Conservation (phyloP, 768 basidiomycete genomes). For the Lactifluus rugatus region DNA sequence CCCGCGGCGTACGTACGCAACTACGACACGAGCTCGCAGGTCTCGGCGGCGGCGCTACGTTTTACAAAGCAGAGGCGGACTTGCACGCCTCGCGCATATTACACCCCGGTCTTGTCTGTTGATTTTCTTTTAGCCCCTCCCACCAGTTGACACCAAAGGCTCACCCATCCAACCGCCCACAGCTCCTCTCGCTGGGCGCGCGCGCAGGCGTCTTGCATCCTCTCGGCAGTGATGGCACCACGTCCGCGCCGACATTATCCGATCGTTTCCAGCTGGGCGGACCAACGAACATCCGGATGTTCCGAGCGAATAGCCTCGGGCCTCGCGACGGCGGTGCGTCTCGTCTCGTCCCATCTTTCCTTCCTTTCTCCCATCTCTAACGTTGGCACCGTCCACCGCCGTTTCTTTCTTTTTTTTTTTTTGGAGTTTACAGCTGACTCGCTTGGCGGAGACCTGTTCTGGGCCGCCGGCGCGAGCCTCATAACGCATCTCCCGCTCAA, state of each 20-base stretch:
- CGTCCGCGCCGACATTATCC: slow-evolving; percentile 47
- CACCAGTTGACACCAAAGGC: background rate
- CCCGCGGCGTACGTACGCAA: slow-evolving; percentile 51
- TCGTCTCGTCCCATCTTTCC: background rate
- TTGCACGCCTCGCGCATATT: slow-evolving; percentile 52
- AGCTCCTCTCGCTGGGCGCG: slow-evolving; percentile 71
- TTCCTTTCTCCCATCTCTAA: background rate
- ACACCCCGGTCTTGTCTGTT: slow-evolving; percentile 47
- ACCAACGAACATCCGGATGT: slow-evolving; percentile 73
- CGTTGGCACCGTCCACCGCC: no score
- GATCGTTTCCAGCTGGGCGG: slow-evolving; percentile 95
- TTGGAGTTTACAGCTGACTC: slow-evolving; percentile 53
- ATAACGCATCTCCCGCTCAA: slow-evolving; percentile 64
- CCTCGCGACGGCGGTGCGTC: slow-evolving; percentile 59
- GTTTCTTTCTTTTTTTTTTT: background rate
- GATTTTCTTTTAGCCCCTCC: background rate
- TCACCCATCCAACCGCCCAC: background rate
- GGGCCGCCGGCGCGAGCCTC: slow-evolving; percentile 66
- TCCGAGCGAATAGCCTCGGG: slow-evolving; percentile 68
- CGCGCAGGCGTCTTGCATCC: slow-evolving; percentile 64
- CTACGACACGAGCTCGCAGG: slow-evolving; percentile 66
- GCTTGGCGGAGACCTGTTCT: slow-evolving; percentile 74
- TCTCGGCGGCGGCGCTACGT: slow-evolving; percentile 68
- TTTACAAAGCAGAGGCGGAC: slow-evolving; percentile 65
- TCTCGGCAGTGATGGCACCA: slow-evolving; percentile 26